phyloP scores from a whole-genome alignment of 495 filamentous ascomycete species.

The Penicillium mononematosum region DNA sequence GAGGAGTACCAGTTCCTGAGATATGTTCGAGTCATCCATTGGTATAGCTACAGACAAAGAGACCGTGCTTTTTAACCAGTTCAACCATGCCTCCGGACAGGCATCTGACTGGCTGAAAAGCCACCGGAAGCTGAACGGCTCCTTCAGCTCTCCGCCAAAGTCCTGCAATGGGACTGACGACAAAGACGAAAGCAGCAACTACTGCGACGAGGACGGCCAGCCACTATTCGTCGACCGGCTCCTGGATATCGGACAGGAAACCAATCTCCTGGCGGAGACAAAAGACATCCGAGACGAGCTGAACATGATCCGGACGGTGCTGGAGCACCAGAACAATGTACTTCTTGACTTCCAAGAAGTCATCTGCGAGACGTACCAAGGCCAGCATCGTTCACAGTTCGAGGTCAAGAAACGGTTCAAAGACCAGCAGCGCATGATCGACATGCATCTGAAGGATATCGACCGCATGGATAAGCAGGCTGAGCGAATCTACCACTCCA shows the following conservation, averaged over 20 bases:
- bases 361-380: conserved; percentile 50
- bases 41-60: conserved; percentile 63
- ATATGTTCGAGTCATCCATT: conserved; percentile 71
- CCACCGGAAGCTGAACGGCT: conserved; percentile 52
- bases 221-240: conserved; percentile 62
- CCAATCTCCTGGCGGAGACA: conserved; percentile 61
- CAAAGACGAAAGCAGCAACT: conserved; percentile 20
- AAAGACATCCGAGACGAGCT: conserved; percentile 74
- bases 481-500: conserved; percentile 59
- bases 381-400: conserved; percentile 41
- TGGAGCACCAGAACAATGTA: conserved; percentile 58
- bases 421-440: conserved; percentile 61
- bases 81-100: conserved; percentile 60
- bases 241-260: conserved; percentile 67
- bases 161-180: conserved; percentile 10
- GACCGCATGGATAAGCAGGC: conserved; percentile 69
- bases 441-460: conserved; percentile 62
- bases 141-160: conserved; percentile 27
- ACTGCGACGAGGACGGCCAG: conserved; percentile 29
- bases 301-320: conserved; percentile 65
- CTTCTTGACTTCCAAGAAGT: conserved; percentile 55
- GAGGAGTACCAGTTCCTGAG: conserved; percentile 67
- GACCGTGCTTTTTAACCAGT: conserved; percentile 61
- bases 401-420: conserved; percentile 59
- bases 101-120: conserved; percentile 62